Base-by-base conservation (phyloP, 2,329 filamentous ascomycete species). In the Zymoseptoria pseudotritici region DNA sequence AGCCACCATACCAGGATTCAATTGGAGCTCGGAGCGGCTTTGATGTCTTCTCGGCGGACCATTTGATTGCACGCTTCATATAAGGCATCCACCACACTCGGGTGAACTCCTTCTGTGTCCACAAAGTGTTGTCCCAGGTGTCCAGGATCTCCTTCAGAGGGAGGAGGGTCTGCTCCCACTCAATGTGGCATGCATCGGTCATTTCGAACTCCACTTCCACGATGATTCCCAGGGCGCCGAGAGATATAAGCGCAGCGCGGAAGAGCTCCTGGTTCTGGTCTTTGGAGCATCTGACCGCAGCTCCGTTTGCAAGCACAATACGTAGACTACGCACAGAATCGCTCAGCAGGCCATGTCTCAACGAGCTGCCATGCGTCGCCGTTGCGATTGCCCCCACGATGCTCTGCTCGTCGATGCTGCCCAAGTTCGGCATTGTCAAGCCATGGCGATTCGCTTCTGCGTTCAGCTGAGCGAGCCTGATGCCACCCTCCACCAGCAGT, bases 61-160 rank as follows among this genome's bases (percentile, higher is more conserved):
- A 99, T 53, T 95, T 83, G 54, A 97, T 89, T 0, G 90, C 91
- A 53, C 90, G 84, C 58, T 90, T 85, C 71, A 89, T 91, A 76
- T 97, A 96, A 0, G 94, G 94, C 72, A 96, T 86, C 94, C 94
- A 99, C 93, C 94, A 99, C 26, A 97, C 91, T 26, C 94, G 84
- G 24, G 95, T 90, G 71, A 93, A 99, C 74, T 97, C 91, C 62
- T 87, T 85, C 62, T 86, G 83, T 1, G 84, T 90, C 93, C 94
- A 97, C 13, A 97, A 80, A 36, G 82, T 82, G 6, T 78, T 80
- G 19, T 86, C 76, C 91, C 94, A 97, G 6, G 83, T 80, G 10
- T 80, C 78, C 54, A 96, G 79, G 63, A 96, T 82, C 53, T 83
- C 81, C 52, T 78, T 72, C 62, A 97, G 86, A 1, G 85, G 76